Conservation (phyloP, 805 yeast species). For the Kodamaea hsintzibuensis region DNA sequence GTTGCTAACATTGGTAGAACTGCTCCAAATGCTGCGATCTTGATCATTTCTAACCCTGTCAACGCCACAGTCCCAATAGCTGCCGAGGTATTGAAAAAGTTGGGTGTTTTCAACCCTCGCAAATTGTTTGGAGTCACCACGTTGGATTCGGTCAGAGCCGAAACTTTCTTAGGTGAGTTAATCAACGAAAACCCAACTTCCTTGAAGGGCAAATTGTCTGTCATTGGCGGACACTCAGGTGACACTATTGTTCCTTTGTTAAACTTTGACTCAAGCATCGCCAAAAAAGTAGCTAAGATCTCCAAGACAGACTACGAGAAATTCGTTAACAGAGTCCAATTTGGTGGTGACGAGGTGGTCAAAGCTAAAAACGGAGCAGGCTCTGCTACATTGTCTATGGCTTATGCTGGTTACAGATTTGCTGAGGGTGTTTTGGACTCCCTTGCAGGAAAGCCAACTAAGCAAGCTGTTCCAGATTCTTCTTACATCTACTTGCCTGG, state of each 20-base stretch:
- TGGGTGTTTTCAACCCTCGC: constrained; percentile 47
- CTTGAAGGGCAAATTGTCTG: constrained; percentile 43
- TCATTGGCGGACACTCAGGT: constrained; percentile 49
- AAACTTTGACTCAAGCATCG: constrained; percentile 18
- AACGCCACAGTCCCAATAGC: constrained; percentile 50
- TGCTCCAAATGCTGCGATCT: constrained; percentile 44
- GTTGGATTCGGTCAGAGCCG: constrained; percentile 47
- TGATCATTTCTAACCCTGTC: constrained; percentile 48
- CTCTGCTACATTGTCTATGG: constrained; percentile 95
- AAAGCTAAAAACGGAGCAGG: constrained; percentile 94
- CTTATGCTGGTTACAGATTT: constrained; percentile 81
- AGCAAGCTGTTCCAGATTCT: constrained; percentile 43
- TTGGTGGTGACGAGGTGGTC: constrained; percentile 95
- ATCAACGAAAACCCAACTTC: constrained; percentile 30
- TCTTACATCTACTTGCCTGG: constrained; percentile 58
- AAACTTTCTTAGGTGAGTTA: constrained; percentile 43
- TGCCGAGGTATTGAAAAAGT: constrained; percentile 47
- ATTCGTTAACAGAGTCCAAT: constrained; percentile 45
- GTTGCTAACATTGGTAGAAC: constrained; percentile 40
- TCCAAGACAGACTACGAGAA: constrained; percentile 19
- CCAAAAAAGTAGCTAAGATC: constrained; percentile 19
- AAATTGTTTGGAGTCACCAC: constrained; percentile 50
- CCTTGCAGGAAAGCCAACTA: constrained; percentile 55
- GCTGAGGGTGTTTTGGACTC: constrained; percentile 66
- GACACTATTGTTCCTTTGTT: constrained; percentile 47